These are phyloP conservation scores for Globisporangium cederbergense DNA, from an alignment of 352 stramenopile genomes.

Conservation along the genomic window DNA sequence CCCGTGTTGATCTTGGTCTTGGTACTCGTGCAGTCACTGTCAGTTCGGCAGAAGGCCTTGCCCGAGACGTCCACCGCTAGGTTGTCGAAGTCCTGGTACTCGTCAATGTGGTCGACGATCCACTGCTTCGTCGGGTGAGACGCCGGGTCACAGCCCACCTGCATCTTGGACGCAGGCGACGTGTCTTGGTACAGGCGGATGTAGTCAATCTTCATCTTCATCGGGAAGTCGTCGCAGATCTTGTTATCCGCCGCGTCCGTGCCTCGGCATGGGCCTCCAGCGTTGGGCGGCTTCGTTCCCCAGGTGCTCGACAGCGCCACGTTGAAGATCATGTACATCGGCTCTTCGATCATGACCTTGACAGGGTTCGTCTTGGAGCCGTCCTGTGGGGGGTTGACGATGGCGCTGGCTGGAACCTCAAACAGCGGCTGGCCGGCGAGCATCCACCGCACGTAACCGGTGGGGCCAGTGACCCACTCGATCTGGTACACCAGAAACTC, in stretches of 20 bases:
- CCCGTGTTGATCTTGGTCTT: slow-evolving; percentile 34
- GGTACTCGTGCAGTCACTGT: slow-evolving; percentile 65
- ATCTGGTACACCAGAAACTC: slow-evolving; percentile 71
- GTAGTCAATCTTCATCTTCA: slow-evolving; percentile 79
- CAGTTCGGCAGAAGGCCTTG: slow-evolving; percentile 45
- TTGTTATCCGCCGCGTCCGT: slow-evolving; percentile 35
- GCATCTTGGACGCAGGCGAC: slow-evolving; percentile 37
- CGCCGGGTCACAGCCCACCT: slow-evolving; percentile 50
- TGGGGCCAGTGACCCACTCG: slow-evolving; percentile 53
- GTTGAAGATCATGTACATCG: slow-evolving; percentile 95
- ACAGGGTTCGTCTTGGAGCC: slow-evolving; percentile 46
- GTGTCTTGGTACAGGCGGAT: slow-evolving; percentile 74
- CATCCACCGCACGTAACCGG: slow-evolving; percentile 67
- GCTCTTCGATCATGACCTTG: slow-evolving; percentile 93
- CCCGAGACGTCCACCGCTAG: slow-evolving; percentile 50
- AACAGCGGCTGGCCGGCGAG: slow-evolving; percentile 72
- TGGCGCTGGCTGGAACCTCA: slow-evolving; percentile 68
- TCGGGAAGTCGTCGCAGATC: slow-evolving; percentile 65
- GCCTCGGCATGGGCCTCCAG: slow-evolving; percentile 48
- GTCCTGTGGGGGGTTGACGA: slow-evolving; percentile 55
- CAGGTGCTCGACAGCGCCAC: slow-evolving; percentile 92
- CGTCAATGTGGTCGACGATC: slow-evolving; percentile 72
- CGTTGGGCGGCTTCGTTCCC: slow-evolving; percentile 70
- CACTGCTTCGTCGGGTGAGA: slow-evolving; percentile 68
- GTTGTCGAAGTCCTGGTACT: slow-evolving; percentile 73